Conservation (phyloP, 192 early-diverging fungal species). For the Diversispora eburnea region DNA sequence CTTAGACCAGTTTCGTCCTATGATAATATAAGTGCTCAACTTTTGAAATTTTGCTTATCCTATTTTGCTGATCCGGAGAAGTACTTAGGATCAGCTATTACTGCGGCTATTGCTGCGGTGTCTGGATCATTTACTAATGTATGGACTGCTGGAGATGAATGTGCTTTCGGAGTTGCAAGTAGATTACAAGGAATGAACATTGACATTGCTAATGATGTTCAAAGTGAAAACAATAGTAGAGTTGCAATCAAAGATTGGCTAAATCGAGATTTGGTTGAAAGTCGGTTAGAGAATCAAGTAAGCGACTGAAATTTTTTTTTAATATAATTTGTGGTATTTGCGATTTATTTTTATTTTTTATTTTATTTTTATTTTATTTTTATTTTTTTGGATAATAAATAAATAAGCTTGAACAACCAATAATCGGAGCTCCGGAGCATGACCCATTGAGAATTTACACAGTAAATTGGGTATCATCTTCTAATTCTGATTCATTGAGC, state of each 20-base stretch:
- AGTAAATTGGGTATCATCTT: conserved; percentile 33
- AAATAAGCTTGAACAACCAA: conserved; percentile 52
- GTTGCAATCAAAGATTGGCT: conserved; percentile 43
- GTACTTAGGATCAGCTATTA: conserved; percentile 44
- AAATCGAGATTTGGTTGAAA: conserved; percentile 35
- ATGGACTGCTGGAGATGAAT: conserved; percentile 54
- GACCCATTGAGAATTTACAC: conserved; percentile 58
- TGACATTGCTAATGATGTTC: conserved; percentile 40
- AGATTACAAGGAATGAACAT: conserved; percentile 49
- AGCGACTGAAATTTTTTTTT: background rate
- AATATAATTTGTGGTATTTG: too few species aligned
- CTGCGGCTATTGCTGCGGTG: conserved; percentile 44
- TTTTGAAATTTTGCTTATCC: conserved; percentile 45
- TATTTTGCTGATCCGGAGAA: conserved; percentile 55
- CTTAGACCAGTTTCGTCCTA: conserved; percentile 53
- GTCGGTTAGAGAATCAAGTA: conserved; percentile 30
- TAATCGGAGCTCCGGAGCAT: conserved; percentile 58
- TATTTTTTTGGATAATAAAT: background rate
- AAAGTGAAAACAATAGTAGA: conserved; percentile 44
- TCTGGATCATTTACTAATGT: conserved; percentile 49
- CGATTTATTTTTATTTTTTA: too few species aligned
- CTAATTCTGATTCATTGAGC: conserved; percentile 17
- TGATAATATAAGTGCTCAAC: conserved; percentile 45
- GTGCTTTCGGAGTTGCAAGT: conserved; percentile 56
- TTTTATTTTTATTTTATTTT: too few species aligned